Conservation (phyloP, 2,329 filamentous ascomycete species). For the Amesomyces nigricolor region DNA sequence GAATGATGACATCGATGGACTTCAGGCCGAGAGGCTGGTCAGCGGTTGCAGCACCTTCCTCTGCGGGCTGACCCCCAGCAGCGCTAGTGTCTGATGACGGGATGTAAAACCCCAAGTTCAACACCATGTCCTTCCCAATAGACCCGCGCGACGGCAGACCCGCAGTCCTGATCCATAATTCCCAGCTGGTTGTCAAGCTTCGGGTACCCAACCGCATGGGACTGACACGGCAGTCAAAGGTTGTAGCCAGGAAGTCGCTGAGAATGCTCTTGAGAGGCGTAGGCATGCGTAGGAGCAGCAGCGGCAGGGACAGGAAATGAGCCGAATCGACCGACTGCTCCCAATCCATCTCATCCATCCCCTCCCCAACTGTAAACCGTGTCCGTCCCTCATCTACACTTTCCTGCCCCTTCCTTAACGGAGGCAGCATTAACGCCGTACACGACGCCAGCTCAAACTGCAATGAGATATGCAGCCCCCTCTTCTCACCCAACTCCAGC, state of each 20-base stretch:
- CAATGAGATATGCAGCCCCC: constrained; percentile 43
- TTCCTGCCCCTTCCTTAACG: constrained; percentile 5
- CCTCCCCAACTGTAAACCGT: constrained; percentile 10
- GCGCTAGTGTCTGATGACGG: constrained; percentile 28
- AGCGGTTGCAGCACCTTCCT: constrained; percentile 3
- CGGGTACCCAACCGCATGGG: constrained; percentile 45
- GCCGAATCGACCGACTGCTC: neutral
- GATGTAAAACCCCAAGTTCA: constrained; percentile 48
- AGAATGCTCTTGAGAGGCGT: constrained; percentile 45
- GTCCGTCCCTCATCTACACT: neutral
- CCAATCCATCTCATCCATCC: constrained; percentile 1
- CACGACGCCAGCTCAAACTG: constrained; percentile 50
- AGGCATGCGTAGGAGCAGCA: constrained; percentile 53
- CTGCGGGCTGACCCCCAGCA: neutral
- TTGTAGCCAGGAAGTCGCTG: constrained; percentile 45
- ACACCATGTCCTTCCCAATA: constrained; percentile 42
- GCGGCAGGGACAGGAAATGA: constrained; percentile 44
- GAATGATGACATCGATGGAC: constrained; percentile 48
- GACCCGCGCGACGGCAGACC: constrained; percentile 33
- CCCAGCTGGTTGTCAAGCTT: constrained; percentile 46
- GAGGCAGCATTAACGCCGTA: constrained; percentile 46
- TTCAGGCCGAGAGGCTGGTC: constrained; percentile 32
- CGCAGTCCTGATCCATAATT: constrained; percentile 43
- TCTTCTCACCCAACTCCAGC: constrained; percentile 21
- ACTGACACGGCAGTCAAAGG: constrained; percentile 53